These are phyloP conservation scores for Neltuma alba DNA, from an alignment of 306 rosid species.

Conservation along the genomic window DNA sequence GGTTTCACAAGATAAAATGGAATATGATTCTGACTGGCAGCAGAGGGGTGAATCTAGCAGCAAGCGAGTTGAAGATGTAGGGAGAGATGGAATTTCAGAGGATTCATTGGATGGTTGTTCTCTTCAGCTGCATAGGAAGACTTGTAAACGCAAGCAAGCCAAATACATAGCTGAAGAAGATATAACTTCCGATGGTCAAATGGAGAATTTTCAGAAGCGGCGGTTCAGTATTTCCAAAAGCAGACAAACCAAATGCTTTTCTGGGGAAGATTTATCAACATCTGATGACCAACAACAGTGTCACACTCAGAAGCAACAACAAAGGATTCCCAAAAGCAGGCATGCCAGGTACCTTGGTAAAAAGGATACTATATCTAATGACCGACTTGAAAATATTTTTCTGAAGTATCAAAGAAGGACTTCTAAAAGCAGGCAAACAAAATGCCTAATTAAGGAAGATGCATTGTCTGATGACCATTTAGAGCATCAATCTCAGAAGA, in stretches of 20 bases:
- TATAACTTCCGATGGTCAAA: constrained; percentile 31
- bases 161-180: constrained; percentile 33
- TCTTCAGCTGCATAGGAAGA: constrained; percentile 27
- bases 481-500: neutral
- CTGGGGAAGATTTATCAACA: neutral
- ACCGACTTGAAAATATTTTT: neutral
- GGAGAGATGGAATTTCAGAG: constrained; percentile 40
- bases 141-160: constrained; percentile 32
- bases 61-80: constrained; percentile 47
- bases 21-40: constrained; percentile 48
- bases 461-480: neutral
- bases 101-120: constrained; percentile 39
- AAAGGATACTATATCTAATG: neutral
- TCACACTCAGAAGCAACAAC: neutral
- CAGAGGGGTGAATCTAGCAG: constrained; percentile 55
- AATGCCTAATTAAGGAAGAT: neutral
- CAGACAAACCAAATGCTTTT: neutral
- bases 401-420: neutral
- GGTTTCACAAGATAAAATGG: constrained; percentile 49
- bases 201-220: constrained; percentile 28
- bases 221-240: neutral
- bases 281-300: neutral
- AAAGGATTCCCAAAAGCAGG: constrained; percentile 50
- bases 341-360: constrained; percentile 29
- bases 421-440: constrained; percentile 3